Percentiles rank a stretch among this genome's conserved stretches.
These are phyloP conservation scores for Yamadazyma phyllophila DNA, from an alignment of 805 yeast species.

Conservation along the genomic window DNA sequence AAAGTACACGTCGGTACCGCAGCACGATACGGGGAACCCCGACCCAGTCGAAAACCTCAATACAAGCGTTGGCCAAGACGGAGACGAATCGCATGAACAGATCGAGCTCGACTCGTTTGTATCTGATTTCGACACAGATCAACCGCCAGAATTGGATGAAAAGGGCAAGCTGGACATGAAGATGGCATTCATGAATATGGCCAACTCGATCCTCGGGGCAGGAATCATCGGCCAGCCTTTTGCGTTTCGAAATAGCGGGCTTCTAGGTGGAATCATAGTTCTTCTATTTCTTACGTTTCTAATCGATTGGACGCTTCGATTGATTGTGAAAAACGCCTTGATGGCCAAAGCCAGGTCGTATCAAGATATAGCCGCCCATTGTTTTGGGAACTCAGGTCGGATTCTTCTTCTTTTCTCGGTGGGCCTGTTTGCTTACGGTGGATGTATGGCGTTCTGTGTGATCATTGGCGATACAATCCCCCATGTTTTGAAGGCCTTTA, in stretches of 20 bases:
- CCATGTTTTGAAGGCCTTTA: slow-evolving; percentile 70
- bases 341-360: slow-evolving; percentile 74
- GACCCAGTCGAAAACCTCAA: too few species aligned
- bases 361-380: slow-evolving; percentile 78
- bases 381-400: slow-evolving; percentile 75
- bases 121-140: too few species aligned
- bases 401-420: slow-evolving; percentile 68
- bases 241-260: slow-evolving; percentile 79
- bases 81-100: slow-evolving; percentile 9
- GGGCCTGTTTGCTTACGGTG: slow-evolving; percentile 90
- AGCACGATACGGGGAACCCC: not conserved
- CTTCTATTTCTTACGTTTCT: slow-evolving; percentile 60
- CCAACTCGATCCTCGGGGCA: slow-evolving; percentile 91
- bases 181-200: slow-evolving; percentile 97
- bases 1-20: slow-evolving; percentile 6
- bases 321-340: slow-evolving; percentile 80
- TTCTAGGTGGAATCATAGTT: slow-evolving; percentile 67
- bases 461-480: slow-evolving; percentile 96
- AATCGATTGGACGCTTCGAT: slow-evolving; percentile 83
- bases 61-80: too few species aligned
- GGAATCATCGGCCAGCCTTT: slow-evolving; percentile 94
- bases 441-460: slow-evolving; percentile 89
- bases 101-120: slow-evolving; percentile 16
- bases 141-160: slow-evolving; percentile 8
- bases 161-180: slow-evolving; percentile 47